Base-by-base conservation (phyloP, 1,284 basidiomycete genomes). In the Marasmius fiardii region DNA sequence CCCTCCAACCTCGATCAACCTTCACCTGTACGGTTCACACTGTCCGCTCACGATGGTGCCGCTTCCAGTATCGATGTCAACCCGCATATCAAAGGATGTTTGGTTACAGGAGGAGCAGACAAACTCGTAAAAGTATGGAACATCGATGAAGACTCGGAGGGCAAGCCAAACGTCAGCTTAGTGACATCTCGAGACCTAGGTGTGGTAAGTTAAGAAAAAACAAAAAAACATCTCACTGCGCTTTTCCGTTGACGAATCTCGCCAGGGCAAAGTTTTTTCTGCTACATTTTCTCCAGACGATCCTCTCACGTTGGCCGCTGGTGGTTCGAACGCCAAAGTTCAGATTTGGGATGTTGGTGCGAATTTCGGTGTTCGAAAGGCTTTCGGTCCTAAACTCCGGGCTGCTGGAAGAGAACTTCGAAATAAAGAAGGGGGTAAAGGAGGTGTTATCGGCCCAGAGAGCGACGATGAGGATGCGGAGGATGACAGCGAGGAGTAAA, bases 111-210 rank as follows among this genome's bases (percentile, higher is more conserved):
- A 18, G 96, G 96, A 1, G 88, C 90, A 43, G 97, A 99, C 76
- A 96, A 95, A 68, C 74, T 88, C 37, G 90, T 98, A 70, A 96
- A 97, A 71, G 76, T 98, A 5, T 99, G 97, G 97, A 98, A 96
- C 67, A 76, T 98, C 50, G 86, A 88, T 50, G 82, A 88, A 59
- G 78, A 79, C 12, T 80, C 80, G 24, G 77, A 76, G 16, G 82
- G 81, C 18, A 90, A 90, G 73, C 79, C 85, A 51, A 85, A 86
- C 56, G 92, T 98, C 67, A 94, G 88, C 69, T 78, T 99, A 62
- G 94, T 95, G 4, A 89, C 90, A 0, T 90, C 88, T 11, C 75
- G 95, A 58, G 95, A 99, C 71, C 78, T 99, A n/a, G 95, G 93
- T 43, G 85, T 98, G 51, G 93, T 95, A 72, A 57, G 92, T 85